Evolutionary conservation across 768 basidiomycete species (phyloP), one percentile per base, ranked within the genome.

Genomic region (Roridomyces roridus): DNA sequence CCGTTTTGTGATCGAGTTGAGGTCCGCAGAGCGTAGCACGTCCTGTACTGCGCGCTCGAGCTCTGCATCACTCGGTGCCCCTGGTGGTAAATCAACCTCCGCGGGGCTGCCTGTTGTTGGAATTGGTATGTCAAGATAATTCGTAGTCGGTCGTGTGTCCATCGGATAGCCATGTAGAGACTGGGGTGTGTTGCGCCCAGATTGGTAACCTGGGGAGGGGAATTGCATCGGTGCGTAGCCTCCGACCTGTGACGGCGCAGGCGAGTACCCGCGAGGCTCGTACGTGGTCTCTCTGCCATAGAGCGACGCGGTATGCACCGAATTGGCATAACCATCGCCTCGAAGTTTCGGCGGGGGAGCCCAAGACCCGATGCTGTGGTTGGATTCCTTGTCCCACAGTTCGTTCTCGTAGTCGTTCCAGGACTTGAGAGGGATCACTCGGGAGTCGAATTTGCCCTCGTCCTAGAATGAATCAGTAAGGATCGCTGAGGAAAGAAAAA

Each of bases 401-500:
- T 96, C 95, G 67, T 96, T 97, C 80, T 94, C 89, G 66, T 96
- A 97, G 64, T 97, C 95, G 56, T 86, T 92, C 96, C 97, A 98
- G 0, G 90, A 93, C 76, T 98, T 98, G 63, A 98, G 81, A 8
- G 96, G 96, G 63, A 99, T 98, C 7, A 87, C 82, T 10, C 88
- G 82, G 5, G 95, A 92, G 74, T 99, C 96, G 48, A 98, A 99
- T 72, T 95, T 95, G 69, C 96, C 96, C 72, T 98, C 96, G 63
- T 98, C 97, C 94, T 95, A 56, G 12, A 58, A n/a, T n/a, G n/a
- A n/a, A n/a, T n/a, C n/a, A n/a, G n/a, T n/a, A n/a, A n/a, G n/a
- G n/a, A n/a, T n/a, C n/a, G n/a, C n/a, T n/a, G n/a, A n/a, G n/a
- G n/a, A n/a, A n/a, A n/a, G n/a, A n/a, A n/a, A 25, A 29, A 24